phyloP scores from a whole-genome alignment of 306 rosid species.

The Cucurbita maxima region DNA sequence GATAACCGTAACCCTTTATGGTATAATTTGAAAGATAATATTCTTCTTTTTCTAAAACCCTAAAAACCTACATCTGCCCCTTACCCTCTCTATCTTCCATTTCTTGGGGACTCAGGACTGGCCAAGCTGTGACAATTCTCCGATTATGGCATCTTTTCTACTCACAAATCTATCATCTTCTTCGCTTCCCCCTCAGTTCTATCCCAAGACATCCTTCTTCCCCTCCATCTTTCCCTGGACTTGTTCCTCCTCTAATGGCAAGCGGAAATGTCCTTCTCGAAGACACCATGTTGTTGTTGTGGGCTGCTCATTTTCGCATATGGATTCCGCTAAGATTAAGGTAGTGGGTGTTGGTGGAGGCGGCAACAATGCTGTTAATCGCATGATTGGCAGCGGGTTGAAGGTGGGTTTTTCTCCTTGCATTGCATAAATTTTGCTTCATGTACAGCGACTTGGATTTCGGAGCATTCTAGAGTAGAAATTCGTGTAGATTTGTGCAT shows the following conservation, averaged over 20 bases:
- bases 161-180: conserved; percentile 30
- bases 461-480: not conserved
- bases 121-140: not conserved
- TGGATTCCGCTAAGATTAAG: conserved; percentile 78
- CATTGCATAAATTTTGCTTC: not conserved
- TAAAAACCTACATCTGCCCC: not conserved
- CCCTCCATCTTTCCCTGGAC: conserved; percentile 10
- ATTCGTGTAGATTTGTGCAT: not conserved
- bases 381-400: conserved; percentile 89
- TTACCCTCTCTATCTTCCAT: not conserved
- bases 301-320: conserved; percentile 38
- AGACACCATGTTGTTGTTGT: conserved; percentile 18
- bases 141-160: conserved; percentile 34
- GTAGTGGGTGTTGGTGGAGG: conserved; percentile 94
- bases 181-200: conserved; percentile 16
- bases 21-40: not conserved
- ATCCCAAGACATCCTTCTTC: conserved; percentile 16
- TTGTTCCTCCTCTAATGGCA: conserved; percentile 15
- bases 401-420: conserved; percentile 26
- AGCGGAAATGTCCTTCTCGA: conserved; percentile 10
- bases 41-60: not conserved
- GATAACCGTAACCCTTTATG: not conserved
- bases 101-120: not conserved
- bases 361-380: conserved; percentile 89
- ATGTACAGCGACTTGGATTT: no score